A percentile compares a stretch with the other conserved stretches of the same genome.
These are phyloP conservation scores for Aspergillus ruber DNA, from an alignment of 2,329 filamentous ascomycete species.

Conservation along the genomic window DNA sequence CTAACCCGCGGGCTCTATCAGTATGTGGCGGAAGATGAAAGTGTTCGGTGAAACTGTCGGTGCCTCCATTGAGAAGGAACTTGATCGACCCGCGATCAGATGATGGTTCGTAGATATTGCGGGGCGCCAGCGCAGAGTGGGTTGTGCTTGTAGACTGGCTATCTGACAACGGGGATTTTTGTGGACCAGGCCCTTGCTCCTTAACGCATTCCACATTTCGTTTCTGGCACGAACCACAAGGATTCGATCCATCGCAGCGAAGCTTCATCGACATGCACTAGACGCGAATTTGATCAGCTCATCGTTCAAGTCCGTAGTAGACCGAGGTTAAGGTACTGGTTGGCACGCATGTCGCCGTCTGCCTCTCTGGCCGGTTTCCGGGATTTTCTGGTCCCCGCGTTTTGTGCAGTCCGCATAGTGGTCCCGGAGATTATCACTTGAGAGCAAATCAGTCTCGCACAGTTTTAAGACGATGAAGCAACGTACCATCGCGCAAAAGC, in stretches of 20 bases:
- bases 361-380: slow-evolving; percentile 41
- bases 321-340: slow-evolving; percentile 27
- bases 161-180: background rate
- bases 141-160: background rate
- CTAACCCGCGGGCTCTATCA: slow-evolving; percentile 31
- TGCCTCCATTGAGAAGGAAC: slow-evolving; percentile 41
- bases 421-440: slow-evolving; percentile 42
- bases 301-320: background rate
- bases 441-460: background rate
- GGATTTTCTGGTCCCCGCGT: slow-evolving; percentile 38
- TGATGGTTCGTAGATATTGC: slow-evolving; percentile 23
- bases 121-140: background rate
- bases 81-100: slow-evolving; percentile 43
- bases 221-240: slow-evolving; percentile 40
- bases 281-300: background rate
- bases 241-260: slow-evolving; percentile 40
- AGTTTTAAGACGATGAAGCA: slow-evolving; percentile 9
- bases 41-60: slow-evolving; percentile 41
- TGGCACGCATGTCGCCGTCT: slow-evolving; percentile 43
- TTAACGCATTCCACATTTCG: slow-evolving; percentile 37
- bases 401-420: slow-evolving; percentile 39
- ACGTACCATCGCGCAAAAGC: slow-evolving; percentile 40
- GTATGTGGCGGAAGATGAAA: slow-evolving; percentile 38
- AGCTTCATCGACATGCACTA: slow-evolving; percentile 45
- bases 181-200: slow-evolving; percentile 14